Evolutionary conservation across 2,329 filamentous ascomycete species (phyloP), one percentile per base, ranked within the genome.

Genomic region (Thelonectria discophora): DNA sequence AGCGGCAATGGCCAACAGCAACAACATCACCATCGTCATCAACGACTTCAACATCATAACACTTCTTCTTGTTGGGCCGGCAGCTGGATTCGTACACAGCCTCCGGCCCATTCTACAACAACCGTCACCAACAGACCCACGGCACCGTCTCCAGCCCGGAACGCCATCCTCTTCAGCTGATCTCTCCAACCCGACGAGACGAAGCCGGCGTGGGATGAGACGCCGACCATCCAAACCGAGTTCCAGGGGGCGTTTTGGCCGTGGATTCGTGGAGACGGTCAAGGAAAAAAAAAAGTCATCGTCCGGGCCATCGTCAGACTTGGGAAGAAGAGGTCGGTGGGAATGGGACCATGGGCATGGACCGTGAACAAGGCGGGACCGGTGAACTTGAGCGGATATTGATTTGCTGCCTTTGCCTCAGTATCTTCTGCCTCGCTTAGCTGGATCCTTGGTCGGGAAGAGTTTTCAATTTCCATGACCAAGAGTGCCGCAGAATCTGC

Each of bases 221-320:
- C 42, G 39, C 53, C 40, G 52, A 39, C 42, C 48, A 50, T 30
- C 18, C 34, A 61, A 32, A 52, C 62, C 52, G 60, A 55, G 17
- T 51, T 55, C 58, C 66, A 39, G 20, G 66, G 58, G 45, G 24
- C 40, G 49, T 50, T 62, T 55, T 55, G 21, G 24, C 60, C 60
- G 63, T 64, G 61, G 67, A 63, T 64, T 61, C 60, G 63, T 64
- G 61, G 67, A 63, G 66, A 53, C 50, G 51, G 39, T 15, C 18
- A 21, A 46, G 43, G 48, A 30, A 30, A 27, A 20, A 47, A 37
- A 10, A 40, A 47, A 32, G 10, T 67, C 54, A 64, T 56, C 42
- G 24, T 58, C 60, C 50, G 49, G 17, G 30, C 30, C 42, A 54
- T 68, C 59, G 54, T 58, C 53, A 63, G 58, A 60, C 45, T 57